Percentiles rank a stretch among this genome's conserved stretches.
These are phyloP conservation scores for Acanthamoeba healyi DNA, from an alignment of 208 protist species.

Conservation along the genomic window DNA sequence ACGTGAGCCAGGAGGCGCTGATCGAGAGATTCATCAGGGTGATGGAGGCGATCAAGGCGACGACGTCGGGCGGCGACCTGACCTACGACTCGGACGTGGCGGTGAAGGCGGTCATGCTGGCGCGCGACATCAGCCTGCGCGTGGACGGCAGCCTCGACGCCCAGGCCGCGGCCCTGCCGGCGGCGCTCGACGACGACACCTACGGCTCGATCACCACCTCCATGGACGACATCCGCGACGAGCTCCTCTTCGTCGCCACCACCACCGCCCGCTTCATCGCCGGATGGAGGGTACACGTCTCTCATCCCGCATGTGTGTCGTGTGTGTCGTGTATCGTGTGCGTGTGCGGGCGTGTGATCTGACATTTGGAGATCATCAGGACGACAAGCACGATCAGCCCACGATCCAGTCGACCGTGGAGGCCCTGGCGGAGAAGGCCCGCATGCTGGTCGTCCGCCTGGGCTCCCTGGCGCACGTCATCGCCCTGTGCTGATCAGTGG, in stretches of 20 bases:
- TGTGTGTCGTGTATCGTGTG: neutral
- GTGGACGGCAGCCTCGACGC: neutral
- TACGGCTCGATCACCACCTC: neutral
- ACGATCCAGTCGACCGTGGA: neutral
- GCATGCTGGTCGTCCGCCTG: neutral
- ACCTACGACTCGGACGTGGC: neutral
- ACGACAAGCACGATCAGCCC: neutral
- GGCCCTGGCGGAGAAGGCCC: neutral
- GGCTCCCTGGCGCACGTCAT: neutral
- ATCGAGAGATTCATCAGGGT: neutral
- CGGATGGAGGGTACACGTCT: neutral
- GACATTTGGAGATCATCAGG: neutral
- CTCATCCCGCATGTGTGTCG: neutral
- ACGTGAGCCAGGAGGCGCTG: neutral
- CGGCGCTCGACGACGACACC: neutral
- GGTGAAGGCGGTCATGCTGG: neutral
- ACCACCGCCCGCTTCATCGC: neutral
- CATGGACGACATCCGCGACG: neutral
- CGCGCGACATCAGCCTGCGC: conserved; percentile 13
- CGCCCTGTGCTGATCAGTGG: neutral
- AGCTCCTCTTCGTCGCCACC: conserved; percentile 5
- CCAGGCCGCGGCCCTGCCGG: neutral
- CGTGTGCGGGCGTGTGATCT: no score
- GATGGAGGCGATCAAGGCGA: neutral
- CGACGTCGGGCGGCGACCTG: neutral